These are phyloP conservation scores for Salicornia ramosissima DNA, from an alignment of 148 eudicot genomes.

Conservation along the genomic window DNA sequence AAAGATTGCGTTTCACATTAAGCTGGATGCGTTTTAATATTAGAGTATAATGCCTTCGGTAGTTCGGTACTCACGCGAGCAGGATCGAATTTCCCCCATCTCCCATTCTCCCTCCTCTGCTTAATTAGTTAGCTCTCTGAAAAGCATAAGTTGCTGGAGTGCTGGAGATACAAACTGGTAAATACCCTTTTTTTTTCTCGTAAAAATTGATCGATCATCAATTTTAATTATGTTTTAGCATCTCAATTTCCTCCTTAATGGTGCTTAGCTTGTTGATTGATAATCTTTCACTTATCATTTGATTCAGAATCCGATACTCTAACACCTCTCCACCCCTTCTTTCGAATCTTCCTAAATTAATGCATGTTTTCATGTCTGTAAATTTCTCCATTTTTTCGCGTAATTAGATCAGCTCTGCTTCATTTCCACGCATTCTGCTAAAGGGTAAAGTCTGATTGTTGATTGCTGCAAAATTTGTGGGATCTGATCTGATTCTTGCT, in stretches of 20 bases:
- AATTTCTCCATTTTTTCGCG: conserved; percentile 7
- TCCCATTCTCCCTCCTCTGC: background rate
- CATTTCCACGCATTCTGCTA: conserved; percentile 12
- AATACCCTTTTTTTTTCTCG: background rate
- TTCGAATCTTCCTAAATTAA: conserved; percentile 5
- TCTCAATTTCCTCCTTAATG: background rate
- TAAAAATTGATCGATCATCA: background rate
- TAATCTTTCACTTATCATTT: conserved; percentile 6
- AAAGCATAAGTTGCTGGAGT: background rate
- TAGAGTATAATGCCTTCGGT: too few relatives aligned
- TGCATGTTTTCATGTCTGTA: background rate
- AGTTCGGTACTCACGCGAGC: too few relatives aligned
- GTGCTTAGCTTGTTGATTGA: background rate
- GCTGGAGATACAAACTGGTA: conserved; percentile 11
- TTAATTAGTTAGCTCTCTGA: too few relatives aligned
- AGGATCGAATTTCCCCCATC: background rate
- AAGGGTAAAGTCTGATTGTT: conserved; percentile 20
- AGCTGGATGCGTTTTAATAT: too few relatives aligned
- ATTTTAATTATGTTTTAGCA: background rate
- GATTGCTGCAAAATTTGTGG: background rate
- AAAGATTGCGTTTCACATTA: too few relatives aligned
- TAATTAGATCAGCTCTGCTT: conserved; percentile 8
- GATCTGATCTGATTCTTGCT: conserved; percentile 10
- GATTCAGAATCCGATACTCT: conserved; percentile 21
- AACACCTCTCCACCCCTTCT: background rate